phyloP scores from a whole-genome alignment of 2,329 filamentous ascomycete species.

The Neofusicoccum cordaticola region DNA sequence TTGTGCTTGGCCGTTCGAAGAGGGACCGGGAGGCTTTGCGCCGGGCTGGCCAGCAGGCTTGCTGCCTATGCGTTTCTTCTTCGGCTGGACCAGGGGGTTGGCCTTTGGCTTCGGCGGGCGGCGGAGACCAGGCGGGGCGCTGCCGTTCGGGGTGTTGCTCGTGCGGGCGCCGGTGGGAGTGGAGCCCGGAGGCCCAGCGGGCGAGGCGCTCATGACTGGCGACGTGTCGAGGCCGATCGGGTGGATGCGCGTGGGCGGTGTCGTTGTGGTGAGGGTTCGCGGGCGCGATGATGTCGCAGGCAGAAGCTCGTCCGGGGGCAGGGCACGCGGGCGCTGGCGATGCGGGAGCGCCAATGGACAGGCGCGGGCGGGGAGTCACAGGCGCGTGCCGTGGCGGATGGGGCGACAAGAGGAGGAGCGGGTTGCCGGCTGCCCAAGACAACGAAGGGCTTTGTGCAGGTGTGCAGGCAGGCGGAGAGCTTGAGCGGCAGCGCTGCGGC shows the following conservation, averaged over 20 bases:
- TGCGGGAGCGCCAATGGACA: background rate
- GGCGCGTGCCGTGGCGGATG: background rate
- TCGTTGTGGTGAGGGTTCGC: background rate
- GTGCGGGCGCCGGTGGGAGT: slow-evolving; percentile 21
- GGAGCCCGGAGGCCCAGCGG: slow-evolving; percentile 28
- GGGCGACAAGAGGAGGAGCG: background rate
- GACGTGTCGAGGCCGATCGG: background rate
- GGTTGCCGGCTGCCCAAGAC: background rate
- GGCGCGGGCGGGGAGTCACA: background rate
- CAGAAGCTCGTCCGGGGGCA: background rate
- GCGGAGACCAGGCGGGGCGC: slow-evolving; percentile 29
- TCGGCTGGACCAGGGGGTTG: slow-evolving; percentile 31
- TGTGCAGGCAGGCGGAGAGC: background rate
- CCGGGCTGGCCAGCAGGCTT: slow-evolving; percentile 6
- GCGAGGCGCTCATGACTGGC: slow-evolving; percentile 21
- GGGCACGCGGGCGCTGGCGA: background rate
- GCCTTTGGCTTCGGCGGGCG: slow-evolving; percentile 33
- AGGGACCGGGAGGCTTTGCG: background rate
- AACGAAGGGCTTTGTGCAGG: background rate
- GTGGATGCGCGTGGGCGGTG: background rate
- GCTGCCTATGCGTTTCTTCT: slow-evolving; percentile 10
- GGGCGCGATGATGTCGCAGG: slow-evolving; percentile 1
- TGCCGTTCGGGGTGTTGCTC: slow-evolving; percentile 32
- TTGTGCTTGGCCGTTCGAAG: background rate
- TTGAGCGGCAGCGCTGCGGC: background rate